These are phyloP conservation scores for Zostera marina DNA, from an alignment of 116 monocot genomes.

Conservation along the genomic window DNA sequence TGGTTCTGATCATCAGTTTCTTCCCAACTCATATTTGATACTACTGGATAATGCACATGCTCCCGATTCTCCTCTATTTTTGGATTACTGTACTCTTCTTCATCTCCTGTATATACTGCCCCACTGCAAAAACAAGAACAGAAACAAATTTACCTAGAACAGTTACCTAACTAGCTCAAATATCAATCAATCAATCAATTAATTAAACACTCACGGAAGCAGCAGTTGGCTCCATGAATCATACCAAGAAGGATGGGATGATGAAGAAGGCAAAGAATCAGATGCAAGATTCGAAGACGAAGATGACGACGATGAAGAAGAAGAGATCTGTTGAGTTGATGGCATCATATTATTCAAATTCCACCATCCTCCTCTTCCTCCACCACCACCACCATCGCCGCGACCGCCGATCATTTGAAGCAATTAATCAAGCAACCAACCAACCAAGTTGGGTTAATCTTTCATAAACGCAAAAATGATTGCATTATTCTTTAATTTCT, in stretches of 20 bases:
- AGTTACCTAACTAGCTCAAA: no score
- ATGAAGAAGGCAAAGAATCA: not conserved
- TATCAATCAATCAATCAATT: not conserved
- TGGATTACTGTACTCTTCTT: not conserved
- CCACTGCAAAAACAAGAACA: not conserved
- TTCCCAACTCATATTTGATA: not conserved
- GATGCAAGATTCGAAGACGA: not conserved
- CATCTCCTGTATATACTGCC: not conserved
- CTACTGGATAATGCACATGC: not conserved
- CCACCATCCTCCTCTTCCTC: not conserved
- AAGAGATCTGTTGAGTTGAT: no score
- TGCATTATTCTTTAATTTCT: no score
- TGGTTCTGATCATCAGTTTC: not conserved
- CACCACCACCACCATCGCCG: no score
- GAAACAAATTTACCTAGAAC: not conserved
- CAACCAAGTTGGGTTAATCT: no score
- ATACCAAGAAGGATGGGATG: not conserved
- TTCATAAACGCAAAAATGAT: no score
- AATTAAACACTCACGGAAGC: not conserved
- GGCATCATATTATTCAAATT: not conserved
- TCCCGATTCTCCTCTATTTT: not conserved
- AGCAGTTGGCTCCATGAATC: slow-evolving; percentile 2
- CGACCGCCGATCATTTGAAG: no score
- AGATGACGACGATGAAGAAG: not conserved
- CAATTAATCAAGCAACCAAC: no score